Evolutionary conservation across 345 rosid species (phyloP).

Genomic region (Eutrema heterophyllum): DNA sequence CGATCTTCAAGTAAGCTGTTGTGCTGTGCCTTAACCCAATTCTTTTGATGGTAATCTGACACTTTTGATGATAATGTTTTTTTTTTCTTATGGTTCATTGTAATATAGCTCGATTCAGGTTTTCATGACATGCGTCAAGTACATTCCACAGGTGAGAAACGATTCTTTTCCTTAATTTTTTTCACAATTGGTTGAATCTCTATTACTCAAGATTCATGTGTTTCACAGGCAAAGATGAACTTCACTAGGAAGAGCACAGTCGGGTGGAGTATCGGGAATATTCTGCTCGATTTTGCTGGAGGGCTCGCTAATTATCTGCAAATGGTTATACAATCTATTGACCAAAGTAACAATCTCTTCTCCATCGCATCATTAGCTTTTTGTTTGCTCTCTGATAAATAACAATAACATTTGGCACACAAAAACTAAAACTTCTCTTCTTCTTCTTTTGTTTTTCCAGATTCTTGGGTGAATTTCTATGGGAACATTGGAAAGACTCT

Average conservation of each 20-base stretch:
- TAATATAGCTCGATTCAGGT: constrained; percentile 91
- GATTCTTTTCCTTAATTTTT: not conserved
- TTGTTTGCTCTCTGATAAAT: not conserved
- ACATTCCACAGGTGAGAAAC: constrained; percentile 75
- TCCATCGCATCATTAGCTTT: not conserved
- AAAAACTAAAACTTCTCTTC: not conserved
- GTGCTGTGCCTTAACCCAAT: not conserved
- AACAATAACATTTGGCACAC: not conserved
- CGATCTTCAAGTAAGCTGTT: constrained; percentile 67
- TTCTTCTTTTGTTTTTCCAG: constrained; percentile 30
- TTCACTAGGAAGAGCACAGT: constrained; percentile 79
- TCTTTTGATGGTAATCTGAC: not conserved
- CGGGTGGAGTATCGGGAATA: constrained; percentile 88
- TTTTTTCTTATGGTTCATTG: not conserved
- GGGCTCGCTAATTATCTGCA: constrained; percentile 67
- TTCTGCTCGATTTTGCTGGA: constrained; percentile 80
- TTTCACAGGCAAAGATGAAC: constrained; percentile 70
- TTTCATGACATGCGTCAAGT: constrained; percentile 72
- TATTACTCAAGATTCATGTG: not conserved
- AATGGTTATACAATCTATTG: constrained; percentile 75
- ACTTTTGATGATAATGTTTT: not conserved
- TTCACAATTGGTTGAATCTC: not conserved
- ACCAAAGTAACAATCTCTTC: constrained; percentile 54
- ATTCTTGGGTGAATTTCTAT: constrained; percentile 95
- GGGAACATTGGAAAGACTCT: constrained; percentile 91